Percentiles rank a stretch among this genome's conserved stretches.
Conservation (phyloP, 192 early-diverging fungal genomes). For the Kickxella alabastrina region DNA sequence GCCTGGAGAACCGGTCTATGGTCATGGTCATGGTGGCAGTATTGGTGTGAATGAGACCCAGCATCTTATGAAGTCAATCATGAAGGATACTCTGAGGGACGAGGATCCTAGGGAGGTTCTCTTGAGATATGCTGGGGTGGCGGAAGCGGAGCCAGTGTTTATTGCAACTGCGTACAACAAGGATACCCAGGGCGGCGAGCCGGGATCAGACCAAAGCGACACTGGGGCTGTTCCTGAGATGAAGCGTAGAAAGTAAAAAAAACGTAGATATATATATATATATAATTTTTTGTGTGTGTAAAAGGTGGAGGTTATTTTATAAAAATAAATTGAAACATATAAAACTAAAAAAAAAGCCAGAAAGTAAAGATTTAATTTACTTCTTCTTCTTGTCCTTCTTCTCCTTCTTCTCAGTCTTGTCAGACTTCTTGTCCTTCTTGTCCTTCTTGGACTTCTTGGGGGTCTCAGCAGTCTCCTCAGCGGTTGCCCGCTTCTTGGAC, state of each 20-base stretch:
- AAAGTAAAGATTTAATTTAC: not conserved
- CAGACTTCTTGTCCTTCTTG: slow-evolving; percentile 56
- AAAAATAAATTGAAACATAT: not conserved
- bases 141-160: slow-evolving; percentile 82
- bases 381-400: slow-evolving; percentile 39
- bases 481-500: slow-evolving; percentile 38
- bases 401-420: slow-evolving; percentile 54
- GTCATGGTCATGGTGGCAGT: slow-evolving; percentile 80
- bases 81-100: slow-evolving; percentile 70
- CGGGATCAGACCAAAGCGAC: too few species aligned
- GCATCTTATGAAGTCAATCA: slow-evolving; percentile 76
- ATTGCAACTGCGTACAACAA: slow-evolving; percentile 78
- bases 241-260: slow-evolving; percentile 34
- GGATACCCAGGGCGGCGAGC: too few species aligned
- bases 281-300: slow-evolving; percentile 2
- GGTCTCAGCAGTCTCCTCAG: slow-evolving; percentile 51
- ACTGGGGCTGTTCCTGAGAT: slow-evolving; percentile 34
- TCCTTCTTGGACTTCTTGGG: slow-evolving; percentile 53
- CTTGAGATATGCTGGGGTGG: slow-evolving; percentile 76
- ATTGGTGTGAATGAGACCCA: slow-evolving; percentile 81
- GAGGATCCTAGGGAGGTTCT: slow-evolving; percentile 94
- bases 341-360: not conserved
- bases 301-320: not conserved
- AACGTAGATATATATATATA: not conserved
- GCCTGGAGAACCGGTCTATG: slow-evolving; percentile 67